Conservation (phyloP, 148 eudicot species). For the Nyssa sinensis region DNA sequence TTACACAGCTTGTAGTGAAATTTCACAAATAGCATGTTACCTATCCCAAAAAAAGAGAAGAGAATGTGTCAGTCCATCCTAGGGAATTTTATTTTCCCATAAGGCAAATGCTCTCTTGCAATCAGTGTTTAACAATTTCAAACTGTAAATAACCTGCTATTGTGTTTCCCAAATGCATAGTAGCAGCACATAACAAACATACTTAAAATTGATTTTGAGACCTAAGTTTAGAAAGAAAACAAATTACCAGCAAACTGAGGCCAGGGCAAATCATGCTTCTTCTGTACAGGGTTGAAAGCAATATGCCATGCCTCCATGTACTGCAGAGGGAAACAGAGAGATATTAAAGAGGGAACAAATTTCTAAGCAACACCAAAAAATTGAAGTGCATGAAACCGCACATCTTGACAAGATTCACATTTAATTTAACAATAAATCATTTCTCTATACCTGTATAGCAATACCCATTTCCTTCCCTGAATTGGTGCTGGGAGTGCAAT, state of each 20-base stretch:
- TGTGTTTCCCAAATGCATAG: background rate
- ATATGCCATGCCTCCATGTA: constrained; percentile 96
- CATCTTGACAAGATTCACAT: background rate
- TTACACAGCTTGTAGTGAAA: background rate
- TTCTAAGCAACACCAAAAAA: background rate
- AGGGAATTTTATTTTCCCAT: background rate
- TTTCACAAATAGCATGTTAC: no score
- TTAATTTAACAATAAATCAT: constrained; percentile 3
- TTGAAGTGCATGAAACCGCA: constrained; percentile 4
- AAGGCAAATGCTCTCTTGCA: no score
- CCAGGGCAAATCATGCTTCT: constrained; percentile 86
- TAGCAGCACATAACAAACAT: background rate
- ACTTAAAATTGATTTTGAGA: background rate
- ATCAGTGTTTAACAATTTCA: background rate
- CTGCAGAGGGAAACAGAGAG: constrained; percentile 39
- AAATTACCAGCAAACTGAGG: constrained; percentile 75
- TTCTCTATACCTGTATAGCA: constrained; percentile 72
- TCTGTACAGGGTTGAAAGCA: constrained; percentile 82
- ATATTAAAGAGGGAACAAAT: no score
- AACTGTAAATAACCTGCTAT: background rate
- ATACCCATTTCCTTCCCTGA: constrained; percentile 81
- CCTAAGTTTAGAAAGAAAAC: background rate
- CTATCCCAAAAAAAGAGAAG: no score
- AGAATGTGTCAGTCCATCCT: background rate
- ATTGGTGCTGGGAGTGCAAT: constrained; percentile 65